Evolutionary conservation across 2,329 filamentous ascomycete genomes (phyloP), one percentile per base, ranked within the genome.

Genomic region (Hypomyces perniciosus): DNA sequence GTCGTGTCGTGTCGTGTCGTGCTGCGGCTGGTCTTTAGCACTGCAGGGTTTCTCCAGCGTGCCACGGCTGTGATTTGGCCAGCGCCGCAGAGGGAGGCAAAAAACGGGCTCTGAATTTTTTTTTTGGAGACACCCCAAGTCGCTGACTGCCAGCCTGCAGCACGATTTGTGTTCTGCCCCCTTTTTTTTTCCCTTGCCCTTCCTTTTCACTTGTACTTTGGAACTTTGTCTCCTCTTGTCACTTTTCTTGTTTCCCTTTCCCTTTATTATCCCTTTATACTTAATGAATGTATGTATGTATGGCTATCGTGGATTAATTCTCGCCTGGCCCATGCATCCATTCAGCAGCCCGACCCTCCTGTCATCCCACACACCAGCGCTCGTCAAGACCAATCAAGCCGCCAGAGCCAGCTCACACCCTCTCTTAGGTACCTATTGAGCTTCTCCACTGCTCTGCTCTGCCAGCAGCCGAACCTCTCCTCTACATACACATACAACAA

Each of bases 11-110:
- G 56, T 57, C 56, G 55, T 61, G 60, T 59, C 54, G 51, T 53
- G 45, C 50, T 49, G 44, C 48, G 50, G 55, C 53, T 57, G 55
- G 55, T 48, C 46, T 43, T 52, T 40, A 34, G 26, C 48, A 40
- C 31, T 54, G 59, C 62, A 63, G 57, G 62, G 61, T 56, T 61
- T 61, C 59, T 60, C 62, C 60, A 57, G 62, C 55, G 52, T 50
- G 26, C 48, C 30, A 39, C 44, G 34, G 31, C 40, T 40, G 46
- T 56, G 50, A 50, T 54, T 54, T 52, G 53, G 33, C 46, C 20
- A 20, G 20, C 20, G 20, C 20, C 20, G 20, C 20, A 20, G 20
- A 20, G 20, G 20, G 20, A 20, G 20, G 20, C 20, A 20, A 20
- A 20, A 20, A 20, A 20, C 20, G 20, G 20, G 20, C 20, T 35